phyloP scores from a whole-genome alignment of 768 basidiomycete genomes.

The Rhodocollybia butyracea region DNA sequence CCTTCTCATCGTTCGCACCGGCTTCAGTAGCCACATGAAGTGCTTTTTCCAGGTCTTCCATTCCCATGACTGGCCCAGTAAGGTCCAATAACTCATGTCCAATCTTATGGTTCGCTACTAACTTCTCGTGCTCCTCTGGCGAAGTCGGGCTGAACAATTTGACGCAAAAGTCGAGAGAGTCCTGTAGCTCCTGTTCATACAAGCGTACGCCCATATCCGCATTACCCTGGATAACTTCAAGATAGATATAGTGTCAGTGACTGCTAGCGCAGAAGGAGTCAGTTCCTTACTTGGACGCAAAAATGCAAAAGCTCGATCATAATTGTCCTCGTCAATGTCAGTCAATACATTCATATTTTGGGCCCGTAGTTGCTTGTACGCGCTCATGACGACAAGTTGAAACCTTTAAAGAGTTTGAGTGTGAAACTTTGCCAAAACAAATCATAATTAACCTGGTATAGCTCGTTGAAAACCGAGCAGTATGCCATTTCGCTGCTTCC shows the following conservation, averaged over 20 bases:
- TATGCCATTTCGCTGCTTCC: slow-evolving; percentile 51
- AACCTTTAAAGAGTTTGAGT: slow-evolving; percentile 49
- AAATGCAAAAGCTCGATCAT: slow-evolving; percentile 63
- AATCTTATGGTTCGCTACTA: slow-evolving; percentile 24
- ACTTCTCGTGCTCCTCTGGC: slow-evolving; percentile 52
- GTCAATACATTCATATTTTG: slow-evolving; percentile 53
- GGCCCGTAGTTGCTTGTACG: slow-evolving; percentile 68
- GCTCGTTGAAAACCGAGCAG: slow-evolving; percentile 50
- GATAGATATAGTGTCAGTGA: background rate
- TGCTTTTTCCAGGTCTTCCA: slow-evolving; percentile 34
- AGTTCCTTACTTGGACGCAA: slow-evolving; percentile 51
- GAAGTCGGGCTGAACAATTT: slow-evolving; percentile 68
- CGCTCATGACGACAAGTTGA: slow-evolving; percentile 67
- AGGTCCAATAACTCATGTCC: slow-evolving; percentile 51
- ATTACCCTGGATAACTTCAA: slow-evolving; percentile 73
- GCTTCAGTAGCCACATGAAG: slow-evolving; percentile 21
- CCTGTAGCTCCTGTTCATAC: slow-evolving; percentile 71
- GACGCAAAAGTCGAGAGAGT: slow-evolving; percentile 77
- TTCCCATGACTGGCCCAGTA: slow-evolving; percentile 43
- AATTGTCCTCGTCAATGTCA: slow-evolving; percentile 68
- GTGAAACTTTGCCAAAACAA: too few species aligned
- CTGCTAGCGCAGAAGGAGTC: too few species aligned
- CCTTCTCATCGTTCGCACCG: background rate
- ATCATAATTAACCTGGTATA: slow-evolving; percentile 59
- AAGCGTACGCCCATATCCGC: slow-evolving; percentile 71